Conservation (phyloP, 768 basidiomycete genomes). For the Rhodotorula diobovata region DNA sequence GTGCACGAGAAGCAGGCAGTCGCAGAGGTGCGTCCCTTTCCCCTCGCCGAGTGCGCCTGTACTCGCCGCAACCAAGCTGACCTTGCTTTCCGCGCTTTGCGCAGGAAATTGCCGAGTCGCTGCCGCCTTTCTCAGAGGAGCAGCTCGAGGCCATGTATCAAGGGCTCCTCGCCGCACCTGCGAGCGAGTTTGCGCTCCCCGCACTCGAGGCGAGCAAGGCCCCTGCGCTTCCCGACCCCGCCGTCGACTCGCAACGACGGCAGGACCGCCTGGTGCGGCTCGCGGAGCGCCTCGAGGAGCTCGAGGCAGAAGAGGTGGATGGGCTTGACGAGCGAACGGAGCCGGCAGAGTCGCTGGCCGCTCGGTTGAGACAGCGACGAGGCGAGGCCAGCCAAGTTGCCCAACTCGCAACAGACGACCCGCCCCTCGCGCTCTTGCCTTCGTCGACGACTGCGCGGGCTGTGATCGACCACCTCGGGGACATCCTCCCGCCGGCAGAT, state of each 20-base stretch:
- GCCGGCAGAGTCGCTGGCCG: background rate
- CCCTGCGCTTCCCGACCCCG: constrained; percentile 22
- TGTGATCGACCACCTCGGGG: background rate
- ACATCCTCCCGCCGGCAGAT: background rate
- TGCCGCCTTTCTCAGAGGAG: constrained; percentile 47
- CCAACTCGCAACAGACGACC: background rate
- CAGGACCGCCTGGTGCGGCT: constrained; percentile 40
- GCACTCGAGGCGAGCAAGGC: constrained; percentile 16
- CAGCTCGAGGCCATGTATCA: constrained; percentile 51
- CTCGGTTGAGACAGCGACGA: background rate
- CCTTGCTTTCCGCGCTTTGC: background rate
- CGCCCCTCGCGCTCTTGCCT: background rate
- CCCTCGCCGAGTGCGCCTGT: too few species aligned
- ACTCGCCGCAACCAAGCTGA: background rate
- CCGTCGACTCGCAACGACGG: constrained; percentile 1
- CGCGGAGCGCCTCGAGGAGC: constrained; percentile 32
- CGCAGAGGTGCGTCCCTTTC: constrained; percentile 6
- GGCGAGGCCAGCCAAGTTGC: background rate
- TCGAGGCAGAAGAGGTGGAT: constrained; percentile 40
- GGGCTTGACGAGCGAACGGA: background rate
- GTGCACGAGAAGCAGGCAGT: constrained; percentile 8
- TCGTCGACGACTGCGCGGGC: background rate
- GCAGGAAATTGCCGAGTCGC: constrained; percentile 22
- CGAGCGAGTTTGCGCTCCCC: constrained; percentile 21
- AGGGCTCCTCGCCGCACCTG: constrained; percentile 47